Base-by-base conservation (phyloP, 257 asterid genomes). In the Verbena officinalis region DNA sequence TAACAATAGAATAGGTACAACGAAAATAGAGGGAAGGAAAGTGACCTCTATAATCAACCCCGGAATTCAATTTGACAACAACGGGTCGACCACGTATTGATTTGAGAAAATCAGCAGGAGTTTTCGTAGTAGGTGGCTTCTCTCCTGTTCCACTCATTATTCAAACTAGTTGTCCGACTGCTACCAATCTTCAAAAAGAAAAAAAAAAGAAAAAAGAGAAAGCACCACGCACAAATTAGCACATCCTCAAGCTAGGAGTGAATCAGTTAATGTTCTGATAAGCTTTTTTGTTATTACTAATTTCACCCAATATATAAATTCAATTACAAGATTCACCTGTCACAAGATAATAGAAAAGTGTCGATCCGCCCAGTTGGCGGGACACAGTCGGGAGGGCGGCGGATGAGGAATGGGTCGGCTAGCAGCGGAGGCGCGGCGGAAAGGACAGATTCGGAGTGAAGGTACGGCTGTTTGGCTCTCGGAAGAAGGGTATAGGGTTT, bases 61-160 rank as follows among this genome's bases (percentile, higher is more conserved):
- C 98, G 7, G 97, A 92, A 70, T 92, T 92, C 87, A 89, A 71
- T 75, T 92, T 92, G 77, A 92, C 98, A 4, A 92, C 98, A 72
- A 91, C 96, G 21, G 98, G 98, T 55, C 98, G 88, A 3, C 98
- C 98, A 33, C 98, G 96, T 13, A 91, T 91, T 30, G 98, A 89
- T 76, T 91, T 91, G 53, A 91, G 92, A 78, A 91, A 91, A 82
- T 91, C 98, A 43, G 96, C 87, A 2, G 98, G 98, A 24, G 96
- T 91, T 75, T 91, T 91, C 2, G 96, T 80, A 62, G 84, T 74
- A 15, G 96, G 83, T 5, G 86, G 71, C 75, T 75, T 91, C 75
- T 91, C 98, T 49, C 74, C 78, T 17, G 81, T 33, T 55, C 88
- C 95, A 34, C 98, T 86, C 98, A 91, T 89, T 68, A 62, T 77